Conservation (phyloP, 768 basidiomycete genomes). For the Tylopilus subfusipes region DNA sequence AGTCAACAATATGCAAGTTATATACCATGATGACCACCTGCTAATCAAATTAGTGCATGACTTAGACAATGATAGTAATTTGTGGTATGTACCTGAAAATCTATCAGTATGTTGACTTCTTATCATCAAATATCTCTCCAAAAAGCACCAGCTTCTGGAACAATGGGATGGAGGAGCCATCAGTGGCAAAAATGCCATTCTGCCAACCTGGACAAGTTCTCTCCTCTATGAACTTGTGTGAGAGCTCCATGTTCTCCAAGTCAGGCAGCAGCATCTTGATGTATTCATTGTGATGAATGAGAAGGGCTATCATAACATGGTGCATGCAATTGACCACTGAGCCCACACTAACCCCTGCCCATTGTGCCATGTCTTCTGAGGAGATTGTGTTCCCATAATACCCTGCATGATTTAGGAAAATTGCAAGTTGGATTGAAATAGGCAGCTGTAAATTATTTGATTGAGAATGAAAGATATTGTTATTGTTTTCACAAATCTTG, state of each 20-base stretch:
- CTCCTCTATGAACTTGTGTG: neutral
- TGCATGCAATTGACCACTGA: neutral
- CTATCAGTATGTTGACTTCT: constrained; percentile 1
- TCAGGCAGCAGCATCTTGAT: too few species aligned
- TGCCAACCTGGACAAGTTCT: neutral
- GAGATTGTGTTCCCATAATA: neutral
- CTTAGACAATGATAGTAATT: too few species aligned
- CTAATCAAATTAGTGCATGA: too few species aligned
- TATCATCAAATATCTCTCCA: constrained; percentile 2
- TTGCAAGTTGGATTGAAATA: neutral
- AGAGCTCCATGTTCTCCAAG: neutral
- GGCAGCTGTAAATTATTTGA: too few species aligned
- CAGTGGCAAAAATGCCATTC: neutral
- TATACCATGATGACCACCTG: constrained; percentile 2
- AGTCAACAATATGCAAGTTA: constrained; percentile 4
- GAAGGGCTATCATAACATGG: neutral
- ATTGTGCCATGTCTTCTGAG: neutral
- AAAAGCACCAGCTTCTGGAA: neutral
- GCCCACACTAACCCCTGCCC: neutral
- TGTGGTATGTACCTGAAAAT: neutral
- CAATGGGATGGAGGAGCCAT: neutral
- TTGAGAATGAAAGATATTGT: too few species aligned
- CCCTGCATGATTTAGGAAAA: neutral
- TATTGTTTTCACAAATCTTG: neutral
- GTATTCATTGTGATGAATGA: neutral